Percentiles rank a stretch among this genome's conserved stretches.
Conservation (phyloP, 2,329 filamentous ascomycete species). For the Claviceps monticola region DNA sequence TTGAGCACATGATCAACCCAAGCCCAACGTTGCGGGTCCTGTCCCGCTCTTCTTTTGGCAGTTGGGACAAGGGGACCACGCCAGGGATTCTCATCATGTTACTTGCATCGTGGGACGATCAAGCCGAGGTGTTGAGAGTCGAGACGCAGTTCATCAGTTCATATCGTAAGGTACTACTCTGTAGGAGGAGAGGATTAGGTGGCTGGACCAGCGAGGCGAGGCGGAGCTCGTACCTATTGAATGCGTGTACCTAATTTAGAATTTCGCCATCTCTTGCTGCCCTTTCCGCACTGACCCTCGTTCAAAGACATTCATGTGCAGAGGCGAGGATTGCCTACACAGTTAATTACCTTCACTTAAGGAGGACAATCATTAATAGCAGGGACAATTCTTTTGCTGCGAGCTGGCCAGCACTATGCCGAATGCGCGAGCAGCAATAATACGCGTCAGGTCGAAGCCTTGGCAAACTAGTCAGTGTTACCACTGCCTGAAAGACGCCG, state of each 20-base stretch:
- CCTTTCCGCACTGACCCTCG: too few relatives aligned
- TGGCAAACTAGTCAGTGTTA: background rate
- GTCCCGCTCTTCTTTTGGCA: constrained; percentile 2
- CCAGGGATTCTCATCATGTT: background rate
- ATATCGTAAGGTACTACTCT: too few relatives aligned
- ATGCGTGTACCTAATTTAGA: too few relatives aligned
- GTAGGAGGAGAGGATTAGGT: too few relatives aligned
- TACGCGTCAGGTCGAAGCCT: background rate
- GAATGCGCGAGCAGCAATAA: background rate
- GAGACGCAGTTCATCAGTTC: too few relatives aligned
- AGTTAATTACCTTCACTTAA: too few relatives aligned
- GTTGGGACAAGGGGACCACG: background rate
- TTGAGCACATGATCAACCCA: constrained; percentile 32
- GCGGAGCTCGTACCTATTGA: too few relatives aligned
- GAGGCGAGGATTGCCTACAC: too few relatives aligned
- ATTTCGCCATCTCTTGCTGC: too few relatives aligned
- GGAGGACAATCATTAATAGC: background rate
- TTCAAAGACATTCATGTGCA: too few relatives aligned
- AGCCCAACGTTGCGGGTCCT: constrained; percentile 26
- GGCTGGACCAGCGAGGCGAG: too few relatives aligned
- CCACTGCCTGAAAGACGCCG: background rate
- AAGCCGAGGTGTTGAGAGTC: background rate
- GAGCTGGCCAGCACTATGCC: background rate
- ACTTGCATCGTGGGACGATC: too few relatives aligned
- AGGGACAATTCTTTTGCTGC: background rate